Base-by-base conservation (phyloP, 2,329 filamentous ascomycete genomes). In the Fusarium robinianum region DNA sequence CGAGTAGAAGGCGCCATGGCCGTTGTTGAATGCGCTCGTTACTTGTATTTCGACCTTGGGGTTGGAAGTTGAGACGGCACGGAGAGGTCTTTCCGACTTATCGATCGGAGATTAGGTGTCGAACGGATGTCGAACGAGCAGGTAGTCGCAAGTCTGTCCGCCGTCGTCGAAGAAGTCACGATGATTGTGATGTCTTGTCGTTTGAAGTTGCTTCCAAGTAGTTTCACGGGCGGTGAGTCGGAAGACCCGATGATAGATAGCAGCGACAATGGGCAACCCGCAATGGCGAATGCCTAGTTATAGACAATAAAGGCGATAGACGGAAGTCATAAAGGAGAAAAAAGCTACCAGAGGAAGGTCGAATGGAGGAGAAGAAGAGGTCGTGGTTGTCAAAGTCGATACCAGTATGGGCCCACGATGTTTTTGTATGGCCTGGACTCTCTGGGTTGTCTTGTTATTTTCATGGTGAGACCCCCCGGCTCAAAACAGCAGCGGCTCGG, bases 1-100 rank as follows among this genome's bases (percentile, higher is more conserved):
- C 67, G 65, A 57, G 67, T 71, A 55, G 76, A 74, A 69, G 76
- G 75, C 55, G 74, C 72, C 77, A 80, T 81, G 61, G 61, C 62
- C 51, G 57, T 55, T 63, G 57, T n/a, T n/a, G n/a, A n/a, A n/a
- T n/a, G n/a, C n/a, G n/a, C n/a, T n/a, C n/a, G n/a, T n/a, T n/a
- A 58, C 58, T 59, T 58, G 53, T 44, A 41, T 48, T 60, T 58
- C 48, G 41, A 43, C 42, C 41, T 32, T 32, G 19, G 22, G 37
- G 30, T 29, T 14, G 30, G 26, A 36, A 36, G 31, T 26, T 27
- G 19, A 24, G 37, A 52, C 26, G 24, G 25, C 40, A 26, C 25
- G 11, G 30, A 23, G 45, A 31, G 38, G 41, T 45, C 33, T 31
- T 36, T 36, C n/a, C 22, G 30, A 33, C 34, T 25, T 24, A 22